phyloP scores from a whole-genome alignment of 768 basidiomycete species.

The Lactarius quietus region DNA sequence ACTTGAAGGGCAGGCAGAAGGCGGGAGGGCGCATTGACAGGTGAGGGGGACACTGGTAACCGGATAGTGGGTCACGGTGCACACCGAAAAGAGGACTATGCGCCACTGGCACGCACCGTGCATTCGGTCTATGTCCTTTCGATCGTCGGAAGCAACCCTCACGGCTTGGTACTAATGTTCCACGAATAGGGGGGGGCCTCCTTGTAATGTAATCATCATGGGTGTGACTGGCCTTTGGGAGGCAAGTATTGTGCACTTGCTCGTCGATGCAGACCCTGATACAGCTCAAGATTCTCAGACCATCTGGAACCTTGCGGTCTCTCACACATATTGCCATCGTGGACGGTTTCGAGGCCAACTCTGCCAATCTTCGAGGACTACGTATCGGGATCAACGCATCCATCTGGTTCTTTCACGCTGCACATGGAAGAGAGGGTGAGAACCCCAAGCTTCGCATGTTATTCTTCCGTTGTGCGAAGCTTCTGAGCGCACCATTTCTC shows the following conservation, averaged over 20 bases:
- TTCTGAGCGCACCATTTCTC: constrained; percentile 74
- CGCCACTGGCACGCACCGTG: no score
- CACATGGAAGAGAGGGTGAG: constrained; percentile 73
- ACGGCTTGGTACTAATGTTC: no score
- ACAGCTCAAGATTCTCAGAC: constrained; percentile 55
- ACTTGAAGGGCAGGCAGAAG: no score
- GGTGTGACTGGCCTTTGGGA: constrained; percentile 10
- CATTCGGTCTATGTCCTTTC: no score
- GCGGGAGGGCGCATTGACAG: no score
- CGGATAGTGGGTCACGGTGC: no score
- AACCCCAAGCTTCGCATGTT: constrained; percentile 82
- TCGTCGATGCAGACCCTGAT: constrained; percentile 21
- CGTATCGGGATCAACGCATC: constrained; percentile 84
- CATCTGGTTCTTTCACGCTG: constrained; percentile 78
- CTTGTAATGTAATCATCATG: background rate
- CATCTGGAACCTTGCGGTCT: constrained; percentile 67
- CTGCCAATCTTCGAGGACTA: constrained; percentile 34
- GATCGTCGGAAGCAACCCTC: no score
- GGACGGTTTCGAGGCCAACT: constrained; percentile 71
- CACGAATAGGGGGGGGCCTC: no score
- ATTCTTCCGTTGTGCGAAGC: constrained; percentile 79
- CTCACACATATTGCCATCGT: constrained; percentile 70
- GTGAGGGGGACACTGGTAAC: no score
- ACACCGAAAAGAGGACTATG: no score
- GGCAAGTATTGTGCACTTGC: constrained; percentile 11